These are phyloP conservation scores for Collybiopsis luxurians DNA, from an alignment of 768 basidiomycete genomes.

Conservation along the genomic window DNA sequence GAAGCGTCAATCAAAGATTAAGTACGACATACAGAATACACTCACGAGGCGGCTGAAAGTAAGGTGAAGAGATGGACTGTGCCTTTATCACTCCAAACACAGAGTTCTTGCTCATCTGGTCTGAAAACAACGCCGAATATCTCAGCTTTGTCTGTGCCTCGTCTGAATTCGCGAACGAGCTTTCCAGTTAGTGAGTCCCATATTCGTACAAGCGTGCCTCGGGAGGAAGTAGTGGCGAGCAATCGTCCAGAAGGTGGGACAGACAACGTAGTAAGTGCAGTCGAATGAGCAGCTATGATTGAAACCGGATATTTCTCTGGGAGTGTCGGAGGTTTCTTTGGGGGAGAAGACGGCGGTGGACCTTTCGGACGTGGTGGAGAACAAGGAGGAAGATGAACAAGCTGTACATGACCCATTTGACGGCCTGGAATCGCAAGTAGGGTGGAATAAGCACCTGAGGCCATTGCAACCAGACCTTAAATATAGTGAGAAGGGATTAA, in stretches of 20 bases:
- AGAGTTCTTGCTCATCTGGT: slow-evolving; percentile 81
- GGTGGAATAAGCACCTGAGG: slow-evolving; percentile 74
- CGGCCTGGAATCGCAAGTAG: slow-evolving; percentile 83
- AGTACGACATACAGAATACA: slow-evolving; percentile 15
- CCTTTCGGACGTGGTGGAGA: slow-evolving; percentile 52
- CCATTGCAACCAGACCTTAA: slow-evolving; percentile 73
- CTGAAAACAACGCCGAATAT: slow-evolving; percentile 91
- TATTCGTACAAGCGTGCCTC: slow-evolving; percentile 83
- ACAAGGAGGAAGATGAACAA: slow-evolving; percentile 84
- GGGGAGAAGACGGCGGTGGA: slow-evolving; percentile 51
- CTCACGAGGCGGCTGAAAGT: slow-evolving; percentile 64
- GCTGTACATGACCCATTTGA: slow-evolving; percentile 85
- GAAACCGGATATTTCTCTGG: slow-evolving; percentile 66
- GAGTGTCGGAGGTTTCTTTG: slow-evolving; percentile 54
- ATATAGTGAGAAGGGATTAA: slow-evolving; percentile 1
- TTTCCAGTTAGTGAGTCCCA: slow-evolving; percentile 79
- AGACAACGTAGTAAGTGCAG: slow-evolving; percentile 74
- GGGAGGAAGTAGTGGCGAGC: slow-evolving; percentile 79
- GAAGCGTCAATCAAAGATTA: slow-evolving; percentile 2
- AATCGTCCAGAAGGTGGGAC: slow-evolving; percentile 75
- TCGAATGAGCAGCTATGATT: slow-evolving; percentile 82
- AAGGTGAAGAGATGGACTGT: slow-evolving; percentile 90
- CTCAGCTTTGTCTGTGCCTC: slow-evolving; percentile 87
- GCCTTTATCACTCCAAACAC: slow-evolving; percentile 95
- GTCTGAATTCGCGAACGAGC: slow-evolving; percentile 73